Base-by-base conservation (phyloP, 345 rosid genomes). In the Euphorbia lathyris region DNA sequence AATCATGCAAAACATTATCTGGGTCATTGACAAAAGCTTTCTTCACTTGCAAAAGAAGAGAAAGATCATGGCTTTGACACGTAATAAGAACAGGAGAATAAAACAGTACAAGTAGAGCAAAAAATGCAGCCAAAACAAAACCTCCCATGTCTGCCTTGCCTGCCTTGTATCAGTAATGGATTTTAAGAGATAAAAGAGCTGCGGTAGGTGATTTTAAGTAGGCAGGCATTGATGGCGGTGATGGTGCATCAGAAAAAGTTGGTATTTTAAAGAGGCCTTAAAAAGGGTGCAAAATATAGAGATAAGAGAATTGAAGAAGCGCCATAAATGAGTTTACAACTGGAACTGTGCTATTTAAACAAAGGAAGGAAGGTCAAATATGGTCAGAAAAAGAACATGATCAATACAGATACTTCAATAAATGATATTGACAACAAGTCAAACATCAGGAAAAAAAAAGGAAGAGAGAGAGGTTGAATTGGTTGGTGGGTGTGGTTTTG, bases 31-130 rank as follows among this genome's bases (percentile, higher is more conserved):
- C 23, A 25, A 95, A 80, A 5, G 85, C 85, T 43, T 71, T 74
- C 83, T 87, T 95, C 29, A 85, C 81, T 57, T 86, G 81, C 65
- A 90, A 67, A 65, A 95, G 97, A 68, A 70, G 65, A 0, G 85
- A 61, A 1, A 85, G 69, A 48, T 86, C 90, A 20, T 67, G 56
- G 43, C 52, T 70, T 69, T 77, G 81, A 27, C 75, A 63, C 38
- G 23, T 64, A 62, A 81, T 75, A 50, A 62, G 74, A 27, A 65
- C 63, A 38, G 70, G 43, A 17, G 60, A 43, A 55, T 53, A 79
- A 57, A 69, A 77, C 63, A 83, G n/a, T 13, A 77, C 22, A 75
- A 86, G 3, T 60, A 75, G 4, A 0, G 57, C 26, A 11, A 80
- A 70, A 12, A 56, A 68, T 43, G 32, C 45, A 17, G 19, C 8